phyloP scores from a whole-genome alignment of 768 basidiomycete species.

The Pulveroboletus sp. region DNA sequence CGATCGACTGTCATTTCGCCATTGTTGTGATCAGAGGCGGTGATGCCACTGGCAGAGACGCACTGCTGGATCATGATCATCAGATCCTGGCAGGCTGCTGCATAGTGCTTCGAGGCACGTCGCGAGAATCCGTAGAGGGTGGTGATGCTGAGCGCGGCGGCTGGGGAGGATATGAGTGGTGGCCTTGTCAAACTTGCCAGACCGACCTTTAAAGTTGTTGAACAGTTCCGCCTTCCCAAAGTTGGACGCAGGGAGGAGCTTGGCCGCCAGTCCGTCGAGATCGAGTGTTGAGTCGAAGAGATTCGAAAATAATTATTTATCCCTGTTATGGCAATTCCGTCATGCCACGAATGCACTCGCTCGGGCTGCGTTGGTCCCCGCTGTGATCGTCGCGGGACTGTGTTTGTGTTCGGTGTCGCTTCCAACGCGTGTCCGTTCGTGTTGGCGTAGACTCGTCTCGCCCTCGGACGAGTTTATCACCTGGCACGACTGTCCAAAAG shows the following conservation, averaged over 20 bases:
- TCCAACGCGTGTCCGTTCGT: slow-evolving; percentile 19
- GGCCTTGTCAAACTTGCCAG: neutral
- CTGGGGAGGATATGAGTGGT: slow-evolving; percentile 39
- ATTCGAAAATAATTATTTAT: neutral
- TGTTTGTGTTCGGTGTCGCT: slow-evolving; percentile 37
- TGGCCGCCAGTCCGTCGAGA: slow-evolving; percentile 75
- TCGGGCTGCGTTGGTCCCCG: slow-evolving; percentile 52
- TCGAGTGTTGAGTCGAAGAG: slow-evolving; percentile 40
- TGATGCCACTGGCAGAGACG: slow-evolving; percentile 59
- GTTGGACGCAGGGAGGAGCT: slow-evolving; percentile 66
- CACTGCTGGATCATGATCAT: slow-evolving; percentile 82
- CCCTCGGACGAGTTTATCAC: slow-evolving; percentile 44
- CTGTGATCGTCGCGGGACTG: slow-evolving; percentile 44
- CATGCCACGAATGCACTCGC: slow-evolving; percentile 41
- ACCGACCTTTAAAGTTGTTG: slow-evolving; percentile 76
- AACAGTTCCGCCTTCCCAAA: slow-evolving; percentile 73
- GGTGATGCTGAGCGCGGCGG: slow-evolving; percentile 81
- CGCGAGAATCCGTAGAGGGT: slow-evolving; percentile 80
- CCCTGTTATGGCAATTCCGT: neutral
- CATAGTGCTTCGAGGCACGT: slow-evolving; percentile 74
- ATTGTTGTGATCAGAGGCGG: slow-evolving; percentile 39
- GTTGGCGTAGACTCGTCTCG: slow-evolving; percentile 15
- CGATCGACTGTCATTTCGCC: slow-evolving; percentile 72
- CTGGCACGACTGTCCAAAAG: slow-evolving; percentile 50
- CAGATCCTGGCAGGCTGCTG: slow-evolving; percentile 75